Evolutionary conservation across 768 basidiomycete species (phyloP), one percentile per base, ranked within the genome.

Genomic region (Lactarius sp.): DNA sequence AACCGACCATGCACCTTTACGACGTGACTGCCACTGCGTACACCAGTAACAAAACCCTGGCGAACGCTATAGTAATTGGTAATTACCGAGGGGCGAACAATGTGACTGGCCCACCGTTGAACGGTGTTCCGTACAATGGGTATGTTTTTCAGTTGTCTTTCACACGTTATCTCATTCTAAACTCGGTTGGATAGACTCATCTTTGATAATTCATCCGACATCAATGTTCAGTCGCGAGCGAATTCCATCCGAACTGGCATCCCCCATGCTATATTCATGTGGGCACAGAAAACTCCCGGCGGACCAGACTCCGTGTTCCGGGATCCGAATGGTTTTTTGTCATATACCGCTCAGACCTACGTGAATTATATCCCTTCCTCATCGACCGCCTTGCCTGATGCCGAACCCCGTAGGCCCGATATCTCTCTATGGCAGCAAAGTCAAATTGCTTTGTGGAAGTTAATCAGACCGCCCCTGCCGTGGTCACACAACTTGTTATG

Each of bases 101-200:
- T 64, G 78, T 86, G 20, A 81, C 83, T 16, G 82, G 78, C 2
- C 64, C 67, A 12, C 77, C 78, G 8, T 71, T 80, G 46, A 71
- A 75, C 47, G 81, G 81, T n/a, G 72, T 70, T 50, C 76, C 82
- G 3, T 86, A 79, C 70, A 89, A 89, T 66, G 85, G 83, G 87
- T 84, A 64, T 33, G 77, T 70, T 16, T 20, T 54, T 8, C 3
- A 13, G 34, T 31, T 27, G 41, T 27, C n/a, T 36, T 41, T 16
- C 33, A 9, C 41, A 41, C 41, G 3, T 3, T 10, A 14, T 56
- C 56, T 46, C 22, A 42, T 31, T 22, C 34, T 6, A 22, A 34
- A 34, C 53, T 16, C 22, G 27, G 20, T 4, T 44, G 14, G 10
- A 22, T 53, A 68, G 70, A 36, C 63, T 70, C 14, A 36, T 69